These are phyloP conservation scores for Penicillium sp. DNA, from an alignment of 2,329 filamentous ascomycete species.

Conservation along the genomic window DNA sequence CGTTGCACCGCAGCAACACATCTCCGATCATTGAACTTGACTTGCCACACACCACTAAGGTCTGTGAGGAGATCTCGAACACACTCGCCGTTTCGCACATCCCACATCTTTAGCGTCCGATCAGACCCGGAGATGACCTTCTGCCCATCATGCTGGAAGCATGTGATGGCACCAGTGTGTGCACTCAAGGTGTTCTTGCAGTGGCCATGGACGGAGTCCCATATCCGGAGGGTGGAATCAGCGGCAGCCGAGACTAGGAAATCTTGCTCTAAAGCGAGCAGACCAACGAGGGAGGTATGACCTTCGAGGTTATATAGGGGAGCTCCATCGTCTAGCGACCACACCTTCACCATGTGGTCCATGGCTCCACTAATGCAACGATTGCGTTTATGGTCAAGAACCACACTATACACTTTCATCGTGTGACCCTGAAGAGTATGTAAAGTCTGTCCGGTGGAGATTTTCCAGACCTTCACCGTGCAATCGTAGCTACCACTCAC, in stretches of 20 bases:
- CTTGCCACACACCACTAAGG: conserved; percentile 96
- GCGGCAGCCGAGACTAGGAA: conserved; percentile 91
- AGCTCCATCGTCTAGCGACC: conserved; percentile 83
- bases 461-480: conserved; percentile 93
- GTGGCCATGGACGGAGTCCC: conserved; percentile 89
- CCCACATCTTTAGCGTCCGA: conserved; percentile 97
- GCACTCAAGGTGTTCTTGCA: conserved; percentile 88
- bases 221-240: conserved; percentile 91
- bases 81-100: conserved; percentile 86
- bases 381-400: conserved; percentile 85
- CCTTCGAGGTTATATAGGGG: conserved; percentile 89
- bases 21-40: conserved; percentile 91
- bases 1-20: conserved; percentile 96
- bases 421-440: conserved; percentile 82
- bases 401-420: conserved; percentile 95
- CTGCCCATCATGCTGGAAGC: conserved; percentile 94
- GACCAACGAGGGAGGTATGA: conserved; percentile 84
- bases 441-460: conserved; percentile 85
- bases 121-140: conserved; percentile 97
- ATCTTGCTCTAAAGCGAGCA: conserved; percentile 85
- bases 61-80: conserved; percentile 90
- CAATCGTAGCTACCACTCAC: conserved; percentile 97
- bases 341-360: conserved; percentile 97
- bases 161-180: conserved; percentile 95
- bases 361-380: conserved; percentile 97